A percentile compares a stretch with the other conserved stretches of the same genome.
These are phyloP conservation scores for Diospyros lotus DNA, from an alignment of 148 eudicot genomes.

Conservation along the genomic window DNA sequence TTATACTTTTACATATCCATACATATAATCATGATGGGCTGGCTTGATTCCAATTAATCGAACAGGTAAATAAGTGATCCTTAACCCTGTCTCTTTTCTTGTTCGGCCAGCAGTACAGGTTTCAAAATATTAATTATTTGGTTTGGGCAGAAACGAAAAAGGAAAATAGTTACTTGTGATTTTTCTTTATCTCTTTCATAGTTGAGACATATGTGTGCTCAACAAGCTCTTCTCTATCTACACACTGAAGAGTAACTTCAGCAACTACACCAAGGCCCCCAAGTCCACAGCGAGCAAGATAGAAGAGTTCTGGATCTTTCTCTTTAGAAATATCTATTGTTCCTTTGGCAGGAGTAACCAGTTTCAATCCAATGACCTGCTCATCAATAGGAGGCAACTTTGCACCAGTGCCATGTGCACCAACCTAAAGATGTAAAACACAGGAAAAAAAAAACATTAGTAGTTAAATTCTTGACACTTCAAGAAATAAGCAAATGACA, in stretches of 20 bases:
- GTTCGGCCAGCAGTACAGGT: too few species aligned
- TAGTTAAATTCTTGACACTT: conserved; percentile 8
- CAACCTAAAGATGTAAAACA: conserved; percentile 55
- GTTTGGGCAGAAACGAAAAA: background rate
- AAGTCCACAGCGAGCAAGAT: conserved; percentile 96
- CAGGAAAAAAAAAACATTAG: background rate
- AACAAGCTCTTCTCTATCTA: conserved; percentile 91
- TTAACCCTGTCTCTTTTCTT: too few species aligned
- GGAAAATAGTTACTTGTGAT: conserved; percentile 69
- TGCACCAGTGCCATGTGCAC: conserved; percentile 99
- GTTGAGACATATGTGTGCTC: conserved; percentile 87
- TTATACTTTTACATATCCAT: too few species aligned
- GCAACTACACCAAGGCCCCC: conserved; percentile 96
- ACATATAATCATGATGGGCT: too few species aligned
- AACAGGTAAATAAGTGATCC: too few species aligned
- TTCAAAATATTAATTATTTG: background rate
- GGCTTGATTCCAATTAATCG: too few species aligned
- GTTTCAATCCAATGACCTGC: conserved; percentile 90
- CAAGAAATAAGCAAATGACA: background rate
- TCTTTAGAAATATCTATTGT: conserved; percentile 87
- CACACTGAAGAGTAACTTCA: conserved; percentile 98
- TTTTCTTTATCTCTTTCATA: conserved; percentile 81
- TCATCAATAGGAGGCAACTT: conserved; percentile 95
- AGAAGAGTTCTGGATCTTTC: conserved; percentile 86
- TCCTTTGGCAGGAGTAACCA: conserved; percentile 93